These are phyloP conservation scores for Tardiomyces digboiensis DNA, from an alignment of 1,139 yeast species.

Conservation along the genomic window DNA sequence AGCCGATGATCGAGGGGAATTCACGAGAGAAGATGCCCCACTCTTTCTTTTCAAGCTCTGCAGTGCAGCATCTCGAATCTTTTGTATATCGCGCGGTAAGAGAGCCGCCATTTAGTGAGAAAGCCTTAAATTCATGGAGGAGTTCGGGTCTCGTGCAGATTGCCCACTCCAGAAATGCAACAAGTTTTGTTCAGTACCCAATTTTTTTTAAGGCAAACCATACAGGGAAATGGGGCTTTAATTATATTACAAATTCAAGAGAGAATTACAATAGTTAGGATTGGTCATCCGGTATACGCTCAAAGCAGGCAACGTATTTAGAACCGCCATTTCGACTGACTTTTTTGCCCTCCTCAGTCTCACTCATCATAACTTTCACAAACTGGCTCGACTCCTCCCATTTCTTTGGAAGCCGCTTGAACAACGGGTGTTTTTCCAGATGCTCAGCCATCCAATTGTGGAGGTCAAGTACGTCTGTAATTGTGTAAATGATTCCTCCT, in stretches of 20 bases:
- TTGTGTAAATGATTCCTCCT: constrained; percentile 86
- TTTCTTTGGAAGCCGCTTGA: constrained; percentile 65
- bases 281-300: constrained; percentile 31
- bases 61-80: not conserved
- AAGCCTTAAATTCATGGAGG: too few relatives aligned
- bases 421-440: constrained; percentile 81
- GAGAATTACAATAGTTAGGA: too few relatives aligned
- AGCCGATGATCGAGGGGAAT: not conserved
- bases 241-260: too few relatives aligned
- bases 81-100: not conserved
- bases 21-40: too few relatives aligned
- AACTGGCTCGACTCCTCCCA: constrained; percentile 79
- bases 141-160: too few relatives aligned
- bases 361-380: constrained; percentile 76
- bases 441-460: constrained; percentile 97
- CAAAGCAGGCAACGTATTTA: constrained; percentile 84
- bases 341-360: constrained; percentile 97
- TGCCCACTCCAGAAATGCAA: too few relatives aligned
- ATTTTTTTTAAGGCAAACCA: too few relatives aligned
- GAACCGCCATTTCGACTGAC: constrained; percentile 83
- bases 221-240: too few relatives aligned
- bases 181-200: too few relatives aligned
- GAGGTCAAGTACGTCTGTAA: constrained; percentile 90
- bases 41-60: not conserved
- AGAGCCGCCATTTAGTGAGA: not conserved